Evolutionary conservation across 495 filamentous ascomycete genomes (phyloP), one percentile per base, ranked within the genome.

Genomic region (Schizothecium vesticola): DNA sequence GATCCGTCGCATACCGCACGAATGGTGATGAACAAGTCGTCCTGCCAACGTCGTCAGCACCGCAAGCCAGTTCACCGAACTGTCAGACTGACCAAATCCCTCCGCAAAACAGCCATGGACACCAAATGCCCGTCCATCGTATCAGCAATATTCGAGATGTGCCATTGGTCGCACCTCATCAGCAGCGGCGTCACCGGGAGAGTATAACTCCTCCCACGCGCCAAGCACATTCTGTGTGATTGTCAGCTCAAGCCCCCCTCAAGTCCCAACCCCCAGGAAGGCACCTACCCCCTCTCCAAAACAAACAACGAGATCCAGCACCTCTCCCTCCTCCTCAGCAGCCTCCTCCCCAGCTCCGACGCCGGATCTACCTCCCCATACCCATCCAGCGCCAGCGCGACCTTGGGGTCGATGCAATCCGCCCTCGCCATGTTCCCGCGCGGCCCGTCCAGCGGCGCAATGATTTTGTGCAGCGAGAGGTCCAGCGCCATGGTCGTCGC

Each of bases 221-320:
- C 89, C 55, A 92, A 76, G 66, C 89, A 91, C 67, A 91, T 88
- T 24, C 88, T 90, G 67, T 76, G 66, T 31, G 29, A 55, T 22
- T 10, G 51, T 66, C 22, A 71, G 71, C 59, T 22, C 3, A 36
- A 7, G n/a, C 3, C 51, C 24, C 3, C 2, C n/a, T n/a, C 13
- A 43, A 4, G 13, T 13, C 33, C 11, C 28, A 12, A 19, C 10
- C 59, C 8, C 10, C 22, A 8, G 16, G 22, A 23, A 26, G 2
- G 2, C 1, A 65, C 69, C 71, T 76, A 88, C 87, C 89, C 89
- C 78, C 89, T 80, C 67, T 92, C 89, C n/a, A 92, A 83, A 16
- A 91, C 88, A 73, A 89, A 92, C 16, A 92, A 76, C 1, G 89
- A 85, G 66, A 92, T 83, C 88, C 89, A 92, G 16, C 86, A 84